phyloP scores from a whole-genome alignment of 2,329 filamentous ascomycete species.

The Cercospora sp. region DNA sequence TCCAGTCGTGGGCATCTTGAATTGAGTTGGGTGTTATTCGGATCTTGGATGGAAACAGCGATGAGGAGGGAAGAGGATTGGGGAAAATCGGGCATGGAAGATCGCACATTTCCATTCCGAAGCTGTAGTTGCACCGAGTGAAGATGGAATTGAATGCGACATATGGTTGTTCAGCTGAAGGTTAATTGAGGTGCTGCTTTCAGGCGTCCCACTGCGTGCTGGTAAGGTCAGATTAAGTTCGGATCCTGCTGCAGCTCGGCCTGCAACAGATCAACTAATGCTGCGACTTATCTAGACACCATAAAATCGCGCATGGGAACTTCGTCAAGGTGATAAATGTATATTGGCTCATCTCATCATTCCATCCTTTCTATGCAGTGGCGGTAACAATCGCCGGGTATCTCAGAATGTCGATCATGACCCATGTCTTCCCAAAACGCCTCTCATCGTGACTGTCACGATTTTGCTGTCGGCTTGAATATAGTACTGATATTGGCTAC shows the following conservation, averaged over 20 bases:
- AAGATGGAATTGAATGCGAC: not conserved
- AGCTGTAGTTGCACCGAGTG: too few relatives aligned
- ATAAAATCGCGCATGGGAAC: not conserved
- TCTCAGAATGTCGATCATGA: constrained; percentile 14
- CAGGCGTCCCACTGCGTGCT: not conserved
- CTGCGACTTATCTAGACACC: too few relatives aligned
- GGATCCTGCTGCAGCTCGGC: not conserved
- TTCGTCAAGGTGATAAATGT: not conserved
- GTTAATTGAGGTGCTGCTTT: not conserved
- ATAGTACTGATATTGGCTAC: constrained; percentile 63
- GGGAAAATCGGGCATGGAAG: not conserved
- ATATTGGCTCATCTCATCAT: not conserved
- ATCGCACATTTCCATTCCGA: not conserved
- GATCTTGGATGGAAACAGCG: not conserved
- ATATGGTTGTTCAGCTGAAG: not conserved
- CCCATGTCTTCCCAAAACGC: not conserved
- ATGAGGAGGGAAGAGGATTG: not conserved
- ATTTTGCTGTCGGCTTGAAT: constrained; percentile 27
- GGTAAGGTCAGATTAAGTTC: not conserved
- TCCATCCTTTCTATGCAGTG: constrained; percentile 14
- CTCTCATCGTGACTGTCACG: constrained; percentile 1
- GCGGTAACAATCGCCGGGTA: constrained; percentile 17
- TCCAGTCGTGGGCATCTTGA: not conserved
- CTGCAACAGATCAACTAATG: too few relatives aligned
- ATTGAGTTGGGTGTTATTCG: not conserved